Evolutionary conservation across 306 rosid genomes (phyloP).

Genomic region (Astragalus glycyphyllos): DNA sequence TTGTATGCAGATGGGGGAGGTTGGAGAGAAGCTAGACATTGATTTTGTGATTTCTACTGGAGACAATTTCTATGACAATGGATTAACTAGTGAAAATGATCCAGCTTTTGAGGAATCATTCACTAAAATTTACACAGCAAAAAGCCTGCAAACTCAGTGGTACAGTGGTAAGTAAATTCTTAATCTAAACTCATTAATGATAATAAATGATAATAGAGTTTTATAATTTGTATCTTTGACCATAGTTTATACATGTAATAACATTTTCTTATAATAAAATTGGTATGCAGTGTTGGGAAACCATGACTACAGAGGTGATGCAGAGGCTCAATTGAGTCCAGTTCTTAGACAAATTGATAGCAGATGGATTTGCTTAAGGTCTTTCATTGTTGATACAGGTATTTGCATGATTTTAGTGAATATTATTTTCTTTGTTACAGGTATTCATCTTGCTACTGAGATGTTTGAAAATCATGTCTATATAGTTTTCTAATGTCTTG

Average conservation of each 20-base stretch:
- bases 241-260: neutral
- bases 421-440: neutral
- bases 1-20: slow-evolving; percentile 55
- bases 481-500: neutral
- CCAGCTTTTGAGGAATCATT: slow-evolving; percentile 57
- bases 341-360: slow-evolving; percentile 53
- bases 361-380: slow-evolving; percentile 63
- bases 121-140: slow-evolving; percentile 51
- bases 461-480: neutral
- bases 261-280: slow-evolving; percentile 13
- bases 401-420: slow-evolving; percentile 6
- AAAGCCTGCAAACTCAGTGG: slow-evolving; percentile 62
- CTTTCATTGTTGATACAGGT: slow-evolving; percentile 63
- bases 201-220: neutral
- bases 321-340: slow-evolving; percentile 55
- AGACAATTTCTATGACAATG: slow-evolving; percentile 66
- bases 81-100: slow-evolving; percentile 47
- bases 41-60: slow-evolving; percentile 64
- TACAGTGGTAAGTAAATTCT: slow-evolving; percentile 56
- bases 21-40: slow-evolving; percentile 58
- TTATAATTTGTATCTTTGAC: neutral
- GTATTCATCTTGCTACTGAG: neutral
- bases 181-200: slow-evolving; percentile 28
- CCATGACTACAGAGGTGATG: slow-evolving; percentile 70
- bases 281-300: slow-evolving; percentile 61